Percentiles rank a stretch among this genome's conserved stretches.
phyloP scores from a whole-genome alignment of 805 yeast genomes.

The Sungouiella thailandica region DNA sequence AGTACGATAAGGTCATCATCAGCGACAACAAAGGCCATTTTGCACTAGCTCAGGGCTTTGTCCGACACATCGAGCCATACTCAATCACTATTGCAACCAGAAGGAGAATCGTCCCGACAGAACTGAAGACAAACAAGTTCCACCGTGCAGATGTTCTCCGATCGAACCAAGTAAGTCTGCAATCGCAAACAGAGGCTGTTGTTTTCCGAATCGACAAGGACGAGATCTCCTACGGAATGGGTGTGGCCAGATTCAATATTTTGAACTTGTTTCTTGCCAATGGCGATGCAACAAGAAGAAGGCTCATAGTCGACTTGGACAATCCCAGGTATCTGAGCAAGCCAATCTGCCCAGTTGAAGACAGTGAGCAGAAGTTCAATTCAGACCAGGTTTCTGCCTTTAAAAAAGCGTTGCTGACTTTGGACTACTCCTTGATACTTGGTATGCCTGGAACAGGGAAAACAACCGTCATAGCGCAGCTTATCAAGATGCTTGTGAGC shows the following conservation, averaged over 20 bases:
- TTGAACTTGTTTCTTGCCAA: conserved; percentile 56
- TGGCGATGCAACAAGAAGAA: conserved; percentile 43
- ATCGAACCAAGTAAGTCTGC: conserved; percentile 6
- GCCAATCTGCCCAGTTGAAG: conserved; percentile 18
- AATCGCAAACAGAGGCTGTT: conserved; percentile 4
- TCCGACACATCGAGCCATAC: conserved; percentile 40
- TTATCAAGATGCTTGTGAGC: conserved; percentile 57
- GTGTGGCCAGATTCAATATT: conserved; percentile 71
- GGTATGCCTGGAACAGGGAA: conserved; percentile 99
- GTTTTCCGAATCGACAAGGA: conserved; percentile 74
- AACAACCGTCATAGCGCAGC: conserved; percentile 79
- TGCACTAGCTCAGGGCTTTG: conserved; percentile 61
- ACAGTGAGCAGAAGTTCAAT: conserved; percentile 42
- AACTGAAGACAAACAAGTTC: conserved; percentile 38
- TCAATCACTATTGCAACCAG: conserved; percentile 47
- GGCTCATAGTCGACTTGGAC: conserved; percentile 49
- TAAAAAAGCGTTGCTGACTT: conserved; percentile 53
- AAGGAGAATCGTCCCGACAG: conserved; percentile 46
- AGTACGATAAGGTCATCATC: conserved; percentile 61
- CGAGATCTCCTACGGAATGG: conserved; percentile 68
- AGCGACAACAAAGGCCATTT: conserved; percentile 82
- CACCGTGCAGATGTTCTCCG: conserved; percentile 15
- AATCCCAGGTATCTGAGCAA: conserved; percentile 37
- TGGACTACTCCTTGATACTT: conserved; percentile 74
- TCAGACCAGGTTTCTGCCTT: conserved; percentile 70